Percentiles rank a stretch among this genome's conserved stretches.
Conservation (phyloP, 163 green algal species). For the Picocystis sp. region DNA sequence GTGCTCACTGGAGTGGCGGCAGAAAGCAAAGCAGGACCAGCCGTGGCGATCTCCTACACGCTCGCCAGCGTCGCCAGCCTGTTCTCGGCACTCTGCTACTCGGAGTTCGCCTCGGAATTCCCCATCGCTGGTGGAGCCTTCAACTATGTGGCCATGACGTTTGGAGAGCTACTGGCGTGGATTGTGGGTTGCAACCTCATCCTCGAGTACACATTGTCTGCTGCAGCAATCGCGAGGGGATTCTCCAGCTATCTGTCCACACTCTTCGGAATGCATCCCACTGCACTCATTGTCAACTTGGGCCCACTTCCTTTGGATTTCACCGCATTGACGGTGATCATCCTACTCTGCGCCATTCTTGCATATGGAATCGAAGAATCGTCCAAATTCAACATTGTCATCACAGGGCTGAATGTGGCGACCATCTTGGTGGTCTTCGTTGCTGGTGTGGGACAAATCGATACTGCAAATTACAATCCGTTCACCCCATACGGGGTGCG, state of each 20-base stretch:
- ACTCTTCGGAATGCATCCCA: constrained; percentile 25
- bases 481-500: constrained; percentile 43
- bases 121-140: constrained; percentile 52
- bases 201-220: constrained; percentile 55
- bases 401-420: constrained; percentile 35
- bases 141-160: constrained; percentile 49
- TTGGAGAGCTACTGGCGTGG: constrained; percentile 55
- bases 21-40: constrained; percentile 33
- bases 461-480: constrained; percentile 32
- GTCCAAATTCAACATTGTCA: constrained; percentile 39
- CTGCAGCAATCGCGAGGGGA: constrained; percentile 45
- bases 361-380: constrained; percentile 31
- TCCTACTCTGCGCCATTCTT: constrained; percentile 33
- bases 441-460: constrained; percentile 23
- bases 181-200: constrained; percentile 48
- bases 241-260: constrained; percentile 51
- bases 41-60: constrained; percentile 46
- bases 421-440: constrained; percentile 54
- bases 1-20: constrained; percentile 59
- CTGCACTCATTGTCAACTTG: constrained; percentile 17
- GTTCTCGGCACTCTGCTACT: constrained; percentile 55
- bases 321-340: constrained; percentile 12
- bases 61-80: constrained; percentile 37
- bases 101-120: constrained; percentile 50
- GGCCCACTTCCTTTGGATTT: constrained; percentile 27